These are phyloP conservation scores for Eimeria zaria DNA, from an alignment of 169 alveolate genomes.

Conservation along the genomic window DNA sequence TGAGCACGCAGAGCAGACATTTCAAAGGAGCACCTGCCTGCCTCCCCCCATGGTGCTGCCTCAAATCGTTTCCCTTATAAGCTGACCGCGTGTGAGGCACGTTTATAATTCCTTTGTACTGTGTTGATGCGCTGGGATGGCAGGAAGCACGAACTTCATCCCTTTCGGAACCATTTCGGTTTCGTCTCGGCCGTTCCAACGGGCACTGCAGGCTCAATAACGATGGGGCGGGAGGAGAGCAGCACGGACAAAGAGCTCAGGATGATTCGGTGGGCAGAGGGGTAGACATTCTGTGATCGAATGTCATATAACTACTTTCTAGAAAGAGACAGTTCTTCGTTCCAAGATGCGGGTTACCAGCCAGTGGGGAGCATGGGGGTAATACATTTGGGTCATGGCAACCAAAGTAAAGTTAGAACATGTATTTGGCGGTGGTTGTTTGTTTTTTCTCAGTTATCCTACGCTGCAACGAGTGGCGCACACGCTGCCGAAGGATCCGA, in stretches of 20 bases:
- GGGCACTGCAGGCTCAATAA: constrained; percentile 82
- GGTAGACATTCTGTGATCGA: neutral
- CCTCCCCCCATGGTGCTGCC: neutral
- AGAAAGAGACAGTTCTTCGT: neutral
- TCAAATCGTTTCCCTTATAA: neutral
- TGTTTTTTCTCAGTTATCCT: constrained; percentile 81
- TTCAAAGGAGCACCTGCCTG: neutral
- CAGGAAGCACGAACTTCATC: constrained; percentile 80
- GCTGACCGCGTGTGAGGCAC: neutral
- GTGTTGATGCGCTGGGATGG: neutral
- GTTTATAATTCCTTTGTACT: neutral
- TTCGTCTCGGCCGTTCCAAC: constrained; percentile 84
- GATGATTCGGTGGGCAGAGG: constrained; percentile 73
- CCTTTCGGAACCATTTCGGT: constrained; percentile 87
- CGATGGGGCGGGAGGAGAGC: constrained; percentile 76
- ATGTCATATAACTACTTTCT: neutral
- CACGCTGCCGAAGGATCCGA: constrained; percentile 84
- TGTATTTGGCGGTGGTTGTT: neutral
- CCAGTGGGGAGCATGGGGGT: neutral
- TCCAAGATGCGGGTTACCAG: neutral
- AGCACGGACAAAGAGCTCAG: constrained; percentile 76
- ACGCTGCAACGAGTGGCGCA: constrained; percentile 88
- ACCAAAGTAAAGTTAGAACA: neutral
- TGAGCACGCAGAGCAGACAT: neutral
- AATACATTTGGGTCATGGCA: neutral